Base-by-base conservation (phyloP, 768 basidiomycete species). In the Hydnum rufescens region DNA sequence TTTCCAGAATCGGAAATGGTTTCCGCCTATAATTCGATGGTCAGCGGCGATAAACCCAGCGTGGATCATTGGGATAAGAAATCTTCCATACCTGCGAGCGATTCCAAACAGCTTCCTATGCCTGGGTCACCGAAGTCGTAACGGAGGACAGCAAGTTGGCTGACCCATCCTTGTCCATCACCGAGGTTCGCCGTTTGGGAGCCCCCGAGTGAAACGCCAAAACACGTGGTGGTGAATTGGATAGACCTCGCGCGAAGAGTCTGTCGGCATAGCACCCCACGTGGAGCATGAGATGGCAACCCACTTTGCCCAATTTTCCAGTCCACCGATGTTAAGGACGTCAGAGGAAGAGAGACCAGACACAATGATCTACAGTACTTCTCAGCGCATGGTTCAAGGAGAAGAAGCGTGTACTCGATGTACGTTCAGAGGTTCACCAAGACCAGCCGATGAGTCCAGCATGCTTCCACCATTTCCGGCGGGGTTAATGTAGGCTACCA, bases 1-100 rank as follows among this genome's bases (percentile, higher is more conserved):
- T 31, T 32, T 29, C 49, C 49, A 50, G 32, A 50, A 50, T 6
- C 49, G 26, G 31, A 50, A 50, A 32, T 50, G 49, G 26, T 50
- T 2, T 18, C 49, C 49, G 32, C 49, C 49, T 50, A 31, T 28
- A 31, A 18, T 5, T 16, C 18, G 16, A 25, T 13, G 16, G 32
- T 8, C 16, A 30, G 49, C 25, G 49, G n/a, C 22, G 22, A 16
- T 47, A 25, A 13, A 25, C 44, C 13, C 13, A 2, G 26, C 13
- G 13, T 47, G 44, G 13, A 25, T 13, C 13, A 22, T 39, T 39
- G 13, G 36, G 36, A 22, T 22, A 22, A 39, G 36, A n/a, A n/a
- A n/a, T n/a, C n/a, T n/a, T n/a, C 8, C 49, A 25, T 34, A 50
- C 49, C 49, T 6, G 30, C 25, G 23, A 50, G 30, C 13, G 23